These are phyloP conservation scores for Cyclotella sp. DNA, from an alignment of 108 stramenopile species.

Conservation along the genomic window DNA sequence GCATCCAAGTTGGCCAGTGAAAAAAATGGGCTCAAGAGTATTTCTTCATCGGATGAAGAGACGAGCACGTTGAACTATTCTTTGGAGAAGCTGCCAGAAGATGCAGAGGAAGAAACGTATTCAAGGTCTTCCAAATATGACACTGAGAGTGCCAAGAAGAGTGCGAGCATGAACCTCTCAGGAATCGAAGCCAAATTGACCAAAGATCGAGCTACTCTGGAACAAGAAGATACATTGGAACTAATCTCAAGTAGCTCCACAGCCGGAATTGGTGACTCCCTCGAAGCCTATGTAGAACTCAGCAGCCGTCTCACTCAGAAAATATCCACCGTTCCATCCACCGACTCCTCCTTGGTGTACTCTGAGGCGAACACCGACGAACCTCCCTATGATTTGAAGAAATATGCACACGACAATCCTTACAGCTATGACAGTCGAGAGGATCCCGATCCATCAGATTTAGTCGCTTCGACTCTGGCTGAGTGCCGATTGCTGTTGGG, in stretches of 20 bases:
- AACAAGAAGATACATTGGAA: background rate
- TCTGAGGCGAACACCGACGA: constrained; percentile 13
- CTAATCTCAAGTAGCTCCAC: background rate
- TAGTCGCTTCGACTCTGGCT: constrained; percentile 43
- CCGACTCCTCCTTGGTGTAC: constrained; percentile 8
- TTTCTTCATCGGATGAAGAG: background rate
- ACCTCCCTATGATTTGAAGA: background rate
- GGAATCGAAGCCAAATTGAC: background rate
- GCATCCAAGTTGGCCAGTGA: constrained; percentile 5
- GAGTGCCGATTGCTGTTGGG: constrained; percentile 42
- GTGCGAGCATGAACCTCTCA: background rate
- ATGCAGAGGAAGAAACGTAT: background rate
- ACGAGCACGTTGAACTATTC: constrained; percentile 9
- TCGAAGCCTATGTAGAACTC: background rate
- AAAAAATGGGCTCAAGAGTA: background rate
- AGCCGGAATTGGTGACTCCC: background rate
- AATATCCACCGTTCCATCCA: background rate
- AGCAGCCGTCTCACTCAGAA: background rate
- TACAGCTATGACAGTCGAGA: background rate
- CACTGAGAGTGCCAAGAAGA: background rate
- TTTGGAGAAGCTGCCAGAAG: constrained; percentile 10
- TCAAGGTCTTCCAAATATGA: constrained; percentile 6
- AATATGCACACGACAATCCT: background rate
- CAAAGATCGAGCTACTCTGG: background rate
- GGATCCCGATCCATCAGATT: constrained; percentile 17